Percentiles rank a stretch among this genome's conserved stretches.
Conservation (phyloP, 306 rosid genomes). For the Rubus parviflorus region DNA sequence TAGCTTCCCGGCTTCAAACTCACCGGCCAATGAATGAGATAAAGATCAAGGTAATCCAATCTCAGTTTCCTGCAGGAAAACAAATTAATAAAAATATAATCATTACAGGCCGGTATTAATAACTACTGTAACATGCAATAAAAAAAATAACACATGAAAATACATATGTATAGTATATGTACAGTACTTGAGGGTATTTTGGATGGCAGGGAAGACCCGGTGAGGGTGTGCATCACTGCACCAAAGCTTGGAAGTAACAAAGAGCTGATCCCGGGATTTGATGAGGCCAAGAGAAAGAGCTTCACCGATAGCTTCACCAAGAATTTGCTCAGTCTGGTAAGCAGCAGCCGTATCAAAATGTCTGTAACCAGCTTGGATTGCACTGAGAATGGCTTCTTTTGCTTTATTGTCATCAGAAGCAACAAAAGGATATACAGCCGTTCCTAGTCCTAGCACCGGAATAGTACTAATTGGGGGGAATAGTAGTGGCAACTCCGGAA, state of each 20-base stretch:
- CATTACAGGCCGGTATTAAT: too few species aligned
- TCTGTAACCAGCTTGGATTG: slow-evolving; percentile 35
- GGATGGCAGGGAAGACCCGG: slow-evolving; percentile 52
- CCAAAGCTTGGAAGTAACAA: slow-evolving; percentile 65
- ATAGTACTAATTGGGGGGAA: slow-evolving; percentile 14
- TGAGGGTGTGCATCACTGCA: slow-evolving; percentile 42
- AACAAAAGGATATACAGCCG: slow-evolving; percentile 16
- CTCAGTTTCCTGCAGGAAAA: slow-evolving; percentile 17
- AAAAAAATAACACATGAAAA: too few species aligned
- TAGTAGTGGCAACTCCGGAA: slow-evolving; percentile 1
- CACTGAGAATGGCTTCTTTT: slow-evolving; percentile 31
- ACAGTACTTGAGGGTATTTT: slow-evolving; percentile 41
- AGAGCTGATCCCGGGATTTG: slow-evolving; percentile 47
- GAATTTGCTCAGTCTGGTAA: slow-evolving; percentile 26
- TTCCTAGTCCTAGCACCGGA: slow-evolving; percentile 30
- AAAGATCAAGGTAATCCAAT: slow-evolving; percentile 28
- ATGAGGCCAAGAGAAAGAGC: slow-evolving; percentile 42
- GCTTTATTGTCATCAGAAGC: not conserved
- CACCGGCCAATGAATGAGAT: slow-evolving; percentile 23
- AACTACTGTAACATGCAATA: too few species aligned
- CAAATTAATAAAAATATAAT: too few species aligned
- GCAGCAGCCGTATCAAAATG: slow-evolving; percentile 35
- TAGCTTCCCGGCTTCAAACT: slow-evolving; percentile 3
- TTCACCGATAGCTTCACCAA: slow-evolving; percentile 36
- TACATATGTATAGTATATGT: not conserved